A percentile compares a stretch with the other conserved stretches of the same genome.
These are phyloP conservation scores for Laetiporus sulphureus DNA, from an alignment of 1,284 basidiomycete species.

Conservation along the genomic window DNA sequence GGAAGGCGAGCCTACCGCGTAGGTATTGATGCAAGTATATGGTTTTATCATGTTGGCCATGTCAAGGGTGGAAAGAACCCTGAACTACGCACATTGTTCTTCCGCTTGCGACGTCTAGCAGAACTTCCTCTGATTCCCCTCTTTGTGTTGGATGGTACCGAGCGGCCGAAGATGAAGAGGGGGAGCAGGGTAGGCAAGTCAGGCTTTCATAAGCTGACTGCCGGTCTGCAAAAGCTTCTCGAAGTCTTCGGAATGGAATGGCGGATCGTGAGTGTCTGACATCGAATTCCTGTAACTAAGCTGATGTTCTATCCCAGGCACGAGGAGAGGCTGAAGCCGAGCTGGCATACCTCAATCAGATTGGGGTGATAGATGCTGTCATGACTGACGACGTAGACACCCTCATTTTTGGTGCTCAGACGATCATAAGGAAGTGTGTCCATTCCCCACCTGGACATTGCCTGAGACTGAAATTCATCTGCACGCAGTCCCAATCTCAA, in stretches of 20 bases:
- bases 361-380: slow-evolving; percentile 52
- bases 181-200: slow-evolving; percentile 39
- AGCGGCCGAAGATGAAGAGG: slow-evolving; percentile 55
- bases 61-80: slow-evolving; percentile 35
- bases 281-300: background rate
- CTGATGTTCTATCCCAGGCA: slow-evolving; percentile 28
- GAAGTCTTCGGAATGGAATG: slow-evolving; percentile 57
- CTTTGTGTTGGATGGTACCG: slow-evolving; percentile 68
- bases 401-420: slow-evolving; percentile 30
- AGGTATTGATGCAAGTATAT: slow-evolving; percentile 42
- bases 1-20: slow-evolving; percentile 34
- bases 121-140: slow-evolving; percentile 51
- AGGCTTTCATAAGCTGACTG: slow-evolving; percentile 36
- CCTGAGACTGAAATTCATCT: background rate
- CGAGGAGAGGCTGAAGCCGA: slow-evolving; percentile 68
- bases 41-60: slow-evolving; percentile 33
- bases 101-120: slow-evolving; percentile 36
- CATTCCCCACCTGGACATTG: background rate
- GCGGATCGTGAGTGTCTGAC: slow-evolving; percentile 39
- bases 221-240: slow-evolving; percentile 37
- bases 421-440: slow-evolving; percentile 29
- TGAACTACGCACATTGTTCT: slow-evolving; percentile 34
- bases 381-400: slow-evolving; percentile 60
- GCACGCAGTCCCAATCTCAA: slow-evolving; percentile 32
- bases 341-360: slow-evolving; percentile 46